phyloP scores from a whole-genome alignment of 176 grass and related monocot genomes.

The Raddia distichophylla region DNA sequence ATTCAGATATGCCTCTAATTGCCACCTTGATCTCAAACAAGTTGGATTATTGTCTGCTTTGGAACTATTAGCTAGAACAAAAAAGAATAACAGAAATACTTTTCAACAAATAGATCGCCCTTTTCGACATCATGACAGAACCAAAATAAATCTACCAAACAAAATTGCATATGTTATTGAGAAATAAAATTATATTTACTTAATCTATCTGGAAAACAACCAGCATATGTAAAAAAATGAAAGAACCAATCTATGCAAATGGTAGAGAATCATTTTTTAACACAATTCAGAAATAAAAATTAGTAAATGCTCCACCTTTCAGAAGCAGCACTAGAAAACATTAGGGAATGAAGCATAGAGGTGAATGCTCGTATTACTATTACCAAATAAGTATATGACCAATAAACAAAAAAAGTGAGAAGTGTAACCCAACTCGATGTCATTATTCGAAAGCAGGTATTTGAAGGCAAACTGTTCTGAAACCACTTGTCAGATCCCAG shows the following conservation, averaged over 20 bases:
- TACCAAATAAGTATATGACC: conserved; percentile 19
- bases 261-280: neutral
- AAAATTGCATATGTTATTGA: conserved; percentile 9
- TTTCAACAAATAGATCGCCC: conserved; percentile 8
- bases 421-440: neutral
- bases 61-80: conserved; percentile 60
- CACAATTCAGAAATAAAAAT: conserved; percentile 15
- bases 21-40: conserved; percentile 87
- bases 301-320: conserved; percentile 13
- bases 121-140: neutral
- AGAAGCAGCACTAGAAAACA: neutral
- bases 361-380: neutral
- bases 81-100: conserved; percentile 27
- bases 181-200: neutral
- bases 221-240: neutral
- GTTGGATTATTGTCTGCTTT: conserved; percentile 64
- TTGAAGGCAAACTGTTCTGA: neutral
- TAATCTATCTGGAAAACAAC: conserved; percentile 19
- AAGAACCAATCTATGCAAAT: neutral
- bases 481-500: neutral
- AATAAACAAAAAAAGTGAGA: neutral
- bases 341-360: conserved; percentile 7
- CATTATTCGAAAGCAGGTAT: neutral
- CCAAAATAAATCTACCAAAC: conserved; percentile 7
- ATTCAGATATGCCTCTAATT: conserved; percentile 95